These are phyloP conservation scores for Botrytis medusae DNA, from an alignment of 2,329 filamentous ascomycete species.

Conservation along the genomic window DNA sequence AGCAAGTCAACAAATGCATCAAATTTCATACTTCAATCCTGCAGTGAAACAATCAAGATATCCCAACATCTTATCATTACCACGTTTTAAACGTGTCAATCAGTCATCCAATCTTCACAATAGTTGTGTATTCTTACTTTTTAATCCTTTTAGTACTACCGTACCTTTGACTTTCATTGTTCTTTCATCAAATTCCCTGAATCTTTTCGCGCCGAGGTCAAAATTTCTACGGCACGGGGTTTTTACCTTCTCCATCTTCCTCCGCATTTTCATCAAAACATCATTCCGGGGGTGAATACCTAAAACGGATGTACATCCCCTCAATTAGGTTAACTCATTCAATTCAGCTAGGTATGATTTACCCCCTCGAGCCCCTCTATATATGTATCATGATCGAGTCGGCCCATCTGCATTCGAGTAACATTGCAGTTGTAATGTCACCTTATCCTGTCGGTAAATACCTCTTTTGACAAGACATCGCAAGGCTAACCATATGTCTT, in stretches of 20 bases:
- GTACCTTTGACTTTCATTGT: background rate
- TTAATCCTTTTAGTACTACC: background rate
- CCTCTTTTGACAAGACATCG: background rate
- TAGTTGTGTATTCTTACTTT: background rate
- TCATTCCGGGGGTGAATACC: slow-evolving; percentile 29
- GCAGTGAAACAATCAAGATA: background rate
- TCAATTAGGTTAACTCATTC: background rate
- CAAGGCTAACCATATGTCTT: background rate
- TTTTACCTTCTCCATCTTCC: slow-evolving; percentile 27
- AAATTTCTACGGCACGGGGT: background rate
- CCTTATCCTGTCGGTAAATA: background rate
- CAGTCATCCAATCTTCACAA: background rate
- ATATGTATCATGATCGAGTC: background rate
- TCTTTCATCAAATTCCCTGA: background rate
- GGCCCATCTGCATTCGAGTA: background rate
- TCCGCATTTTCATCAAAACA: slow-evolving; percentile 22
- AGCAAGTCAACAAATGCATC: background rate
- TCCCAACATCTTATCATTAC: background rate
- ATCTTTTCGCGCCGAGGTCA: slow-evolving; percentile 1
- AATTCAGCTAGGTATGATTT: background rate
- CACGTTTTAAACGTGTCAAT: background rate
- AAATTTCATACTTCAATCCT: background rate
- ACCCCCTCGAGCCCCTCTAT: background rate
- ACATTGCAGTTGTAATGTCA: background rate
- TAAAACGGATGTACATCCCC: background rate